phyloP scores from a whole-genome alignment of 2,329 filamentous ascomycete genomes.

The Lasiodiplodia sp. region DNA sequence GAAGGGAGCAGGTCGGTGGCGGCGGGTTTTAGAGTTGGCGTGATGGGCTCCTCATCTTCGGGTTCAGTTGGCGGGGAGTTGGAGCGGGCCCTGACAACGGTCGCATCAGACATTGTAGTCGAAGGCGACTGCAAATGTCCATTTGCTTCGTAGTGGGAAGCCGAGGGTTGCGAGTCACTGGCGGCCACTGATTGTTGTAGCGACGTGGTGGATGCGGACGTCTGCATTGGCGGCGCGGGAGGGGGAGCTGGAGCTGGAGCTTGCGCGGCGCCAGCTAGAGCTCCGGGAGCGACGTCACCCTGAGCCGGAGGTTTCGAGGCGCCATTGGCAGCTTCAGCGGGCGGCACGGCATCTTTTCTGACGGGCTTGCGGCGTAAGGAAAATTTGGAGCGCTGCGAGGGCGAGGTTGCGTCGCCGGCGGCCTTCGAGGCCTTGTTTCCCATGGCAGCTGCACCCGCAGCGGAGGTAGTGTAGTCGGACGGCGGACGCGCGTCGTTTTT shows the following conservation, averaged over 20 bases:
- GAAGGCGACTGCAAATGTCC: conserved; percentile 5
- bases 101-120: conserved; percentile 16
- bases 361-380: conserved; percentile 30
- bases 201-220: conserved; percentile 9
- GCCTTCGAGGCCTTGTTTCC: conserved; percentile 38
- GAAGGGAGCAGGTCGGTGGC: conserved; percentile 28
- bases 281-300: conserved; percentile 5
- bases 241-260: conserved; percentile 12
- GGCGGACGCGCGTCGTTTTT: conserved; percentile 34
- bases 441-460: conserved; percentile 31
- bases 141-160: not conserved
- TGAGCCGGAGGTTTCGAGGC: conserved; percentile 1
- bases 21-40: conserved; percentile 29
- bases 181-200: not conserved
- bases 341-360: conserved; percentile 7
- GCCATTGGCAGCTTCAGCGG: not conserved
- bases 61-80: conserved; percentile 27
- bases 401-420: conserved; percentile 2
- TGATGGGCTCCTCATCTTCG: conserved; percentile 29
- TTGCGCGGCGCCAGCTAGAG: conserved; percentile 14
- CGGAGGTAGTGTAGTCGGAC: not conserved
- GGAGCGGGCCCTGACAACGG: conserved; percentile 18
- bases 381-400: conserved; percentile 12
- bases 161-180: conserved; percentile 7
- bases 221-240: conserved; percentile 8